Evolutionary conservation across 306 rosid genomes (phyloP).

Genomic region (Arachis hypogaea): DNA sequence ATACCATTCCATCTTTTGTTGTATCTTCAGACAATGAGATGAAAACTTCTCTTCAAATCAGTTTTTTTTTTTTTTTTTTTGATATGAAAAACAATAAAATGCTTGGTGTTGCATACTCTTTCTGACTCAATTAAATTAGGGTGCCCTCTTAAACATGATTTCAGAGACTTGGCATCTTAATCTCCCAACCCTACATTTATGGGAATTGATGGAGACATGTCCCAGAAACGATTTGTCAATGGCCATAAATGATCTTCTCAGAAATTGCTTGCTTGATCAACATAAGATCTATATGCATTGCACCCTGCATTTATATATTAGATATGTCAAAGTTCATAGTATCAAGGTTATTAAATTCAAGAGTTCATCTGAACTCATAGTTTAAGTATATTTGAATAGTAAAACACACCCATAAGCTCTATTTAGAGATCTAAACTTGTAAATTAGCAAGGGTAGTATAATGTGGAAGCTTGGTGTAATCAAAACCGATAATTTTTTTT

Average conservation of each 20-base stretch:
- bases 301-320: background rate
- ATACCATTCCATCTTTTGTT: too few relatives aligned
- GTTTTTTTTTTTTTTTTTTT: background rate
- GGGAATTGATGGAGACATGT: slow-evolving; percentile 26
- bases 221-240: slow-evolving; percentile 13
- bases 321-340: slow-evolving; percentile 5
- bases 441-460: background rate
- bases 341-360: background rate
- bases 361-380: too few relatives aligned
- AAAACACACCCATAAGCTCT: too few relatives aligned
- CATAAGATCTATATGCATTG: background rate
- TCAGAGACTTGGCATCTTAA: slow-evolving; percentile 18
- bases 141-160: slow-evolving; percentile 6
- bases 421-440: too few relatives aligned
- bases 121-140: slow-evolving; percentile 25
- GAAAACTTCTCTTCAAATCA: background rate
- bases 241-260: slow-evolving; percentile 1
- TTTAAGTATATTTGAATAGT: too few relatives aligned
- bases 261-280: background rate
- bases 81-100: background rate
- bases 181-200: slow-evolving; percentile 27
- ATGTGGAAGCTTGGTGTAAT: background rate
- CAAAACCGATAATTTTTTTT: too few relatives aligned
- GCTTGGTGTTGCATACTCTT: background rate
- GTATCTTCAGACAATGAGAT: too few relatives aligned